These are phyloP conservation scores for Salix purpurea DNA, from an alignment of 345 rosid genomes.

Conservation along the genomic window DNA sequence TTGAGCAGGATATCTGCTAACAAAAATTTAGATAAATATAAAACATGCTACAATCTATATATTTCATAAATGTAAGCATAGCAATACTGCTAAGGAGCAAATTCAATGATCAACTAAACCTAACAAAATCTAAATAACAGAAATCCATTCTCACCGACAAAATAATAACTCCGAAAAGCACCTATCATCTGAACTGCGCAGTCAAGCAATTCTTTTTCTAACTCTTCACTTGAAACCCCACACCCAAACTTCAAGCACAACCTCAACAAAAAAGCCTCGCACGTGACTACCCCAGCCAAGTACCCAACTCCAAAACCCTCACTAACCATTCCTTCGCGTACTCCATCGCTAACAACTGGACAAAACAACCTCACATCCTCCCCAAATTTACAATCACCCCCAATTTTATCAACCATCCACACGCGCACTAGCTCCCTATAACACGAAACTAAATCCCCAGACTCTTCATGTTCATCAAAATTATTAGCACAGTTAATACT, in stretches of 20 bases:
- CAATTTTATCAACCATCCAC: conserved; percentile 53
- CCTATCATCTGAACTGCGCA: conserved; percentile 39
- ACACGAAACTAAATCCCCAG: conserved; percentile 34
- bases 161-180: conserved; percentile 48
- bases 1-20: conserved; percentile 49
- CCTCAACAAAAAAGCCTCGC: conserved; percentile 51
- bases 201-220: conserved; percentile 39
- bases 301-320: conserved; percentile 40
- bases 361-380: conserved; percentile 47
- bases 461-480: conserved; percentile 27
- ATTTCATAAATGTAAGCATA: not conserved
- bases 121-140: not conserved
- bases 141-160: conserved; percentile 46
- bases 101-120: not conserved
- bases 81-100: too few relatives aligned
- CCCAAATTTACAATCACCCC: conserved; percentile 23
- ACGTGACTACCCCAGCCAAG: conserved; percentile 69
- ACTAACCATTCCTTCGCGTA: conserved; percentile 28
- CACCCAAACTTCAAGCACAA: conserved; percentile 50
- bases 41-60: too few relatives aligned
- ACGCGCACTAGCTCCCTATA: conserved; percentile 46
- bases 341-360: conserved; percentile 41
- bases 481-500: conserved; percentile 30
- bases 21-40: not conserved
- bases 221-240: conserved; percentile 24